phyloP scores from a whole-genome alignment of 1,284 basidiomycete species.

The Rhizoctonia solani region DNA sequence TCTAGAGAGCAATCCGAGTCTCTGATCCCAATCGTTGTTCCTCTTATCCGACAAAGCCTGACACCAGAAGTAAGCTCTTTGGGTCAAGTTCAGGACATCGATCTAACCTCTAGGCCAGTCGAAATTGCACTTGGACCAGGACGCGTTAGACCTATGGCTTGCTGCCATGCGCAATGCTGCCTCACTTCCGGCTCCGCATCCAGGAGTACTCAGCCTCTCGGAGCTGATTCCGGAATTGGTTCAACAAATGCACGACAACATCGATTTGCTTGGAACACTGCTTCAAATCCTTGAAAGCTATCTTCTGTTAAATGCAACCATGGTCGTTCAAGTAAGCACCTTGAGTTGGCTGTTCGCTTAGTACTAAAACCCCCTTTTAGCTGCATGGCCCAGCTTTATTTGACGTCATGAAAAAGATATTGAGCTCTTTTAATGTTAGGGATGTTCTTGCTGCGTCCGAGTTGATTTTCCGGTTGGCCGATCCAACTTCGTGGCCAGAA shows the following conservation, averaged over 20 bases:
- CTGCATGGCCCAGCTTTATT: slow-evolving; percentile 49
- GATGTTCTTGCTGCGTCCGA: slow-evolving; percentile 60
- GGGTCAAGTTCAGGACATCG: neutral
- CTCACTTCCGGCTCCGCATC: slow-evolving; percentile 55
- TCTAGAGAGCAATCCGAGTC: slow-evolving; percentile 62
- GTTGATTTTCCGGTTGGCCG: slow-evolving; percentile 61
- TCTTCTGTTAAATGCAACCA: slow-evolving; percentile 68
- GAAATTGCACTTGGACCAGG: slow-evolving; percentile 74
- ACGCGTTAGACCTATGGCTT: slow-evolving; percentile 77
- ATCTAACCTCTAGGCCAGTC: slow-evolving; percentile 51
- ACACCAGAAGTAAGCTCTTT: slow-evolving; percentile 57
- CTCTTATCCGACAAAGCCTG: slow-evolving; percentile 76
- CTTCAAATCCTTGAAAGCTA: slow-evolving; percentile 79
- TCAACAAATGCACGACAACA: slow-evolving; percentile 63
- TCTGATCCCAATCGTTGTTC: slow-evolving; percentile 64
- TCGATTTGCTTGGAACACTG: slow-evolving; percentile 74
- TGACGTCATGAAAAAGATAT: slow-evolving; percentile 58
- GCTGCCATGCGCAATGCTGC: slow-evolving; percentile 70
- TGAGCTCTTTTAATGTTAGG: slow-evolving; percentile 56
- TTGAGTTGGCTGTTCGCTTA: neutral
- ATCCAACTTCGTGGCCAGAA: slow-evolving; percentile 67
- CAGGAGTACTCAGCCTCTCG: slow-evolving; percentile 57
- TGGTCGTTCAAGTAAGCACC: slow-evolving; percentile 65
- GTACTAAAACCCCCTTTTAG: slow-evolving; percentile 14
- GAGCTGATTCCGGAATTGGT: slow-evolving; percentile 72